Base-by-base conservation (phyloP, 768 basidiomycete species). In the Lactifluus subvellereus region DNA sequence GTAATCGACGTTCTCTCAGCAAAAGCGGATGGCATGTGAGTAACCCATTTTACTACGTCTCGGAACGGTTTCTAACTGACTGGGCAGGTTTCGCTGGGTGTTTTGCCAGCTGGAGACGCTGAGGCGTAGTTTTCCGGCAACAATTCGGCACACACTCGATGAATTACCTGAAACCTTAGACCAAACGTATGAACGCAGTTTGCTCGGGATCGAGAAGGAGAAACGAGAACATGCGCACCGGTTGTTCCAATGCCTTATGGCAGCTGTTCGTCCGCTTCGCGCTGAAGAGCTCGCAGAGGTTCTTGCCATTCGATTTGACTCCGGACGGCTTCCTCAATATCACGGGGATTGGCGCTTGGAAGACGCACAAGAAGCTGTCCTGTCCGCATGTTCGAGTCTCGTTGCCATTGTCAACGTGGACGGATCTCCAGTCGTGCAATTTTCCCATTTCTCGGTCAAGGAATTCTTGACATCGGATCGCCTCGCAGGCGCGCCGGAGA, bases 281-380 rank as follows among this genome's bases (percentile, higher is more conserved):
- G 43, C 54, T n/a, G 52, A 43, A 35, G 59, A 60, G 42, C 59
- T 60, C 5, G 59, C 59, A 2, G 52, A 54, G 0, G 32, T 54
- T 18, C 52, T 60, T 30, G n/a, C 22, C 35, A 1, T 47, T 33
- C 27, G 22, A 13, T 54, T 60, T 1, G 43, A 33, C 7, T 0
- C 16, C 18, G 22, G 10, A 9, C 16, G 6, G 33, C 5, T 10
- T 20, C 56, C 56, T n/a, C 2, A 11, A 6, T 32, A 60, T 16
- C 3, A 33, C 5, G 13, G 9, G n/a, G 59, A 43, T 40, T 60
- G 42, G 49, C 42, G 42, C 6, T 43, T 20, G 2, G 59, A 43
- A 0, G 53, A 43, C 9, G 22, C 53, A 2, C 13, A 47, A 42
- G 6, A 47, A 7, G n/a, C 52, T 2, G 6, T 52, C 1, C 14